phyloP scores from a whole-genome alignment of 169 alveolate species.

The Plasmodium coatneyi region DNA sequence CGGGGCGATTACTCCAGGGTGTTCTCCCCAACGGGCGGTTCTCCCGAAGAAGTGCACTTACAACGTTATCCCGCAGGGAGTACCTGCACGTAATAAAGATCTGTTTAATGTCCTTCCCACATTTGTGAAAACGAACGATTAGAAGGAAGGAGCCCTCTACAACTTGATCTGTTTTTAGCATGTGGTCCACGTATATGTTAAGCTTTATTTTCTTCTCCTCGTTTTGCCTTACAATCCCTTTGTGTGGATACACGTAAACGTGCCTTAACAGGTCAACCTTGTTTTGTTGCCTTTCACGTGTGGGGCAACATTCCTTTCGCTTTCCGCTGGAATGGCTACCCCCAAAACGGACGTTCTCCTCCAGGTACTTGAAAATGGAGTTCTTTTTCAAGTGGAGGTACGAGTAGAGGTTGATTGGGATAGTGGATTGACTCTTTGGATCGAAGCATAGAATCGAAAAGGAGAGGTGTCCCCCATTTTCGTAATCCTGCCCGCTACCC shows the following conservation, averaged over 20 bases:
- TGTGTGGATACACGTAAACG: slow-evolving; percentile 25
- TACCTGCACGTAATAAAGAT: not conserved
- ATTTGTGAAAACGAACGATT: slow-evolving; percentile 14
- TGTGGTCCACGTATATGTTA: slow-evolving; percentile 16
- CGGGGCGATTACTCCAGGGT: not conserved
- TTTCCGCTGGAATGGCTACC: not conserved
- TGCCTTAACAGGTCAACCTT: slow-evolving; percentile 1
- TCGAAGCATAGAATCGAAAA: slow-evolving; percentile 39
- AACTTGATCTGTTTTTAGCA: not conserved
- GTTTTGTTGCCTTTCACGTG: not conserved
- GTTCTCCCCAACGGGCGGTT: not conserved
- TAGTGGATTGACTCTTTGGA: not conserved
- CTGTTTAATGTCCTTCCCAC: slow-evolving; percentile 1
- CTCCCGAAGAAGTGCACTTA: not conserved
- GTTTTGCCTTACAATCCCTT: slow-evolving; percentile 22
- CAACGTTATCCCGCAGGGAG: not conserved
- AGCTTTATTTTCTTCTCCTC: slow-evolving; percentile 2
- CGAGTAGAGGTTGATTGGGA: slow-evolving; percentile 45
- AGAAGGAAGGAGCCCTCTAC: not conserved
- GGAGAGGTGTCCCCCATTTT: not conserved
- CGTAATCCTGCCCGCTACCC: not conserved
- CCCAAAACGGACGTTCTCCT: slow-evolving; percentile 34
- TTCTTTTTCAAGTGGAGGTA: slow-evolving; percentile 33
- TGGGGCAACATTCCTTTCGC: not conserved
- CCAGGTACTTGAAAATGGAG: slow-evolving; percentile 43